A percentile compares a stretch with the other conserved stretches of the same genome.
phyloP scores from a whole-genome alignment of 345 rosid genomes.

The Lepidium sativum region DNA sequence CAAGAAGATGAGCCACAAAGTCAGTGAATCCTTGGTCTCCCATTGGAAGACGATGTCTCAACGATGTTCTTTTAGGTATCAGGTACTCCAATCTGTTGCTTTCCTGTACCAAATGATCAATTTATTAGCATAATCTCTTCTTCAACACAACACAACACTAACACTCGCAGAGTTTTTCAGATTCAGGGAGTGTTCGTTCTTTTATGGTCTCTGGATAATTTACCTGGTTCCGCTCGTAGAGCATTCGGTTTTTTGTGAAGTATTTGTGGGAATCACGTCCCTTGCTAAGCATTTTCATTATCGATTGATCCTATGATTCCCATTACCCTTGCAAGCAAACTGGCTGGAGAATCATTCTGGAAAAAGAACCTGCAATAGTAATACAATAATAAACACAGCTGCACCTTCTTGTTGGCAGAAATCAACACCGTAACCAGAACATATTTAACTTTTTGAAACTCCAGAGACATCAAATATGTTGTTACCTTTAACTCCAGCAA shows the following conservation, averaged over 20 bases:
- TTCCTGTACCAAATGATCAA: slow-evolving; percentile 45
- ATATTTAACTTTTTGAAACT: neutral
- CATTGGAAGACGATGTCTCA: slow-evolving; percentile 94
- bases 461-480: neutral
- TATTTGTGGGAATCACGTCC: slow-evolving; percentile 95
- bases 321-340: slow-evolving; percentile 82
- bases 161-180: neutral
- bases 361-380: slow-evolving; percentile 63
- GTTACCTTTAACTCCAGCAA: neutral
- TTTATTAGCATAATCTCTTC: neutral
- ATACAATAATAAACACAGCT: neutral
- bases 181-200: neutral
- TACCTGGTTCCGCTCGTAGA: slow-evolving; percentile 97
- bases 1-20: slow-evolving; percentile 86
- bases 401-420: neutral
- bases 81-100: slow-evolving; percentile 77
- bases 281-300: slow-evolving; percentile 78
- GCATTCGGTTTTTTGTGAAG: slow-evolving; percentile 89
- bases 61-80: slow-evolving; percentile 87
- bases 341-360: slow-evolving; percentile 97
- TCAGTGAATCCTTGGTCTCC: slow-evolving; percentile 98
- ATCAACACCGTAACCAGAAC: neutral
- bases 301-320: slow-evolving; percentile 76
- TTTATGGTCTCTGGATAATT: neutral
- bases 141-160: neutral